Evolutionary conservation across 2,329 filamentous ascomycete genomes (phyloP).

Genomic region (Magnaporthiopsis rhizophila): DNA sequence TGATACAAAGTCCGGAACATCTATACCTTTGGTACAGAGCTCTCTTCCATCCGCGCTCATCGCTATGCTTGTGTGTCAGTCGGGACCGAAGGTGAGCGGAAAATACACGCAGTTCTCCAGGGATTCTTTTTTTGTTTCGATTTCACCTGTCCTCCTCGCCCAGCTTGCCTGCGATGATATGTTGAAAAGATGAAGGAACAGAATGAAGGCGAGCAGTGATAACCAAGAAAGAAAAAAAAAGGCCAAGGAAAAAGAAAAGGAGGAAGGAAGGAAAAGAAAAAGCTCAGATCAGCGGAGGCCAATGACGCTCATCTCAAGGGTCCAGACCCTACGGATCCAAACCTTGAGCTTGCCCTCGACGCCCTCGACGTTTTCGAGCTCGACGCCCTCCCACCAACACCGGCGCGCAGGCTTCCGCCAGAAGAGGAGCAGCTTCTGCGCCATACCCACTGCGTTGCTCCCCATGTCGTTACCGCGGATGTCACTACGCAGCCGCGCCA

Average conservation of each 20-base stretch:
- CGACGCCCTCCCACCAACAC: conserved; percentile 99
- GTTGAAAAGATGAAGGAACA: conserved; percentile 2
- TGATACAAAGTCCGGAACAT: not conserved
- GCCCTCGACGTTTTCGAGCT: conserved; percentile 81
- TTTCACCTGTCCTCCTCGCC: not conserved
- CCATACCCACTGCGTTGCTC: conserved; percentile 86
- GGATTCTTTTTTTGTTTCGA: not conserved
- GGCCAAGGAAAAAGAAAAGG: conserved; percentile 11
- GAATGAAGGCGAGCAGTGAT: conserved; percentile 7
- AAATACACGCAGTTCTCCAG: not conserved
- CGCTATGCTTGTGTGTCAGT: not conserved
- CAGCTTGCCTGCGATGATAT: not conserved
- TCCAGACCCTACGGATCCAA: conserved; percentile 98
- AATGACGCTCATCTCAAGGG: conserved; percentile 94
- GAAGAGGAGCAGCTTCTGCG: conserved; percentile 93
- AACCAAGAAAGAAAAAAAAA: conserved; percentile 15
- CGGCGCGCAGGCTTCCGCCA: conserved; percentile 94
- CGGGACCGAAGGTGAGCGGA: too few species aligned
- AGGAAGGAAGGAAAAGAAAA: conserved; percentile 6
- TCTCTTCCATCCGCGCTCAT: not conserved
- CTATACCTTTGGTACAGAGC: not conserved
- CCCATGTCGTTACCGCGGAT: conserved; percentile 72
- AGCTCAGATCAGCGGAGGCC: conserved; percentile 54
- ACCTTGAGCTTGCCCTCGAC: conserved; percentile 91
- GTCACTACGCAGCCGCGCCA: conserved; percentile 87